A percentile compares a stretch with the other conserved stretches of the same genome.
These are phyloP conservation scores for Aspergillus proliferans DNA, from an alignment of 2,329 filamentous ascomycete species.

Conservation along the genomic window DNA sequence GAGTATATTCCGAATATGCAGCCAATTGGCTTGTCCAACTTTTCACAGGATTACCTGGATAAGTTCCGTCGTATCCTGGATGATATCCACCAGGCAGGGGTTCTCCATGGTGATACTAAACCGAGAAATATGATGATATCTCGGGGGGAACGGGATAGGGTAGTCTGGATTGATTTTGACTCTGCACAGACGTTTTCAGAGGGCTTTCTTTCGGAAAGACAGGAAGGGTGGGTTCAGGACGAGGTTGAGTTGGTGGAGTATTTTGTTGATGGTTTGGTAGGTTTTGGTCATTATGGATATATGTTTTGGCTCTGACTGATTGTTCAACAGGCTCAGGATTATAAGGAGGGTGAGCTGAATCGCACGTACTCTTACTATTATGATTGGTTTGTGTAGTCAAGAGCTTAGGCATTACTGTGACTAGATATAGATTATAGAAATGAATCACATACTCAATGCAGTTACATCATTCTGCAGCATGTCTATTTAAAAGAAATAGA, in stretches of 20 bases:
- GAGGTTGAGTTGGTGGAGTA: slow-evolving; percentile 9
- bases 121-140: slow-evolving; percentile 11
- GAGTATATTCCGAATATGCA: slow-evolving; percentile 8
- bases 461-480: too few relatives aligned
- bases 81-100: slow-evolving; percentile 6
- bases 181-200: slow-evolving; percentile 9
- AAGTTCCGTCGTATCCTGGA: slow-evolving; percentile 6
- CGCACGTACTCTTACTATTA: slow-evolving; percentile 5
- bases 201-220: slow-evolving; percentile 1
- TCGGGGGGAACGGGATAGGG: slow-evolving; percentile 4
- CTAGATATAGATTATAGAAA: too few relatives aligned
- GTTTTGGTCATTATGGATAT: slow-evolving; percentile 1
- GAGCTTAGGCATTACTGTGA: too few relatives aligned
- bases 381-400: slow-evolving; percentile 1
- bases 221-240: slow-evolving; percentile 6
- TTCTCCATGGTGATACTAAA: slow-evolving; percentile 12
- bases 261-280: slow-evolving; percentile 8
- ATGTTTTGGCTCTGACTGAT: not conserved
- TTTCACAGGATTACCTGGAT: slow-evolving; percentile 2
- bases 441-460: too few relatives aligned
- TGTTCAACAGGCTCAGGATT: slow-evolving; percentile 1
- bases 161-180: slow-evolving; percentile 14
- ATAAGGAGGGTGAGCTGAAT: slow-evolving; percentile 2
- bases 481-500: too few relatives aligned
- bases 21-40: slow-evolving; percentile 7